Percentiles rank a stretch among this genome's conserved stretches.
Evolutionary conservation across 2,329 filamentous ascomycete genomes (phyloP).

Genomic region (Helotiales sp.): DNA sequence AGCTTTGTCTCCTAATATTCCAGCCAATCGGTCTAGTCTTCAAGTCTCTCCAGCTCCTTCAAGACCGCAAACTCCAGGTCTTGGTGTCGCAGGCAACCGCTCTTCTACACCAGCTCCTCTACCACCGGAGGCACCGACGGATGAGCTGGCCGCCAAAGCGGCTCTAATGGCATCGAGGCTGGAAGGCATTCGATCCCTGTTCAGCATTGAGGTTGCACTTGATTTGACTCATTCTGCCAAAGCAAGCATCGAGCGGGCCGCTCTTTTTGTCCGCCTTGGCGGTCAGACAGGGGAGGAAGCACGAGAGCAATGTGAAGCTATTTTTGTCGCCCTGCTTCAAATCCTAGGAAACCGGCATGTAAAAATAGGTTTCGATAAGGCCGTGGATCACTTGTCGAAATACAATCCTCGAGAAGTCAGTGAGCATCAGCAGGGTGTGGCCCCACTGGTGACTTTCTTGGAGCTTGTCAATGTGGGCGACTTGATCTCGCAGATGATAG

Average conservation of each 20-base stretch:
- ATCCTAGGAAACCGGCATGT: conserved; percentile 87
- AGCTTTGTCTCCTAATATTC: conserved; percentile 1
- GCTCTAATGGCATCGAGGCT: conserved; percentile 94
- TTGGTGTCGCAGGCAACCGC: conserved; percentile 41
- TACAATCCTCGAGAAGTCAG: conserved; percentile 88
- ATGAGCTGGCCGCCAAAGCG: conserved; percentile 95
- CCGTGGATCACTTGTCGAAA: conserved; percentile 84
- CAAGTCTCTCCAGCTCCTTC: conserved; percentile 46
- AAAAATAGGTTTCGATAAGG: conserved; percentile 90
- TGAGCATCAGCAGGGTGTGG: conserved; percentile 74
- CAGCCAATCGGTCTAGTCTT: conserved; percentile 29
- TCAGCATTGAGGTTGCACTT: conserved; percentile 94
- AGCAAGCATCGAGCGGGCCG: conserved; percentile 81
- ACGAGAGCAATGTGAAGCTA: conserved; percentile 83
- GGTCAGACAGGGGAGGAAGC: conserved; percentile 83
- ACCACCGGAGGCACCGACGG: conserved; percentile 75
- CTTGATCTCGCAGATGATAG: conserved; percentile 97
- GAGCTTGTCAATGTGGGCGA: conserved; percentile 98
- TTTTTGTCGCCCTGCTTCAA: conserved; percentile 84
- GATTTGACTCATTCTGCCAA: conserved; percentile 90
- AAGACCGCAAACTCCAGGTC: conserved; percentile 56
- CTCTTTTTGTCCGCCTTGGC: conserved; percentile 79
- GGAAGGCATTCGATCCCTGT: conserved; percentile 92
- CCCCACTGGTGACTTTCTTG: conserved; percentile 91
- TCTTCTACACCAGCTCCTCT: conserved; percentile 44